phyloP scores from a whole-genome alignment of 2,329 filamentous ascomycete species.

The Aureobasidium mangrovei region DNA sequence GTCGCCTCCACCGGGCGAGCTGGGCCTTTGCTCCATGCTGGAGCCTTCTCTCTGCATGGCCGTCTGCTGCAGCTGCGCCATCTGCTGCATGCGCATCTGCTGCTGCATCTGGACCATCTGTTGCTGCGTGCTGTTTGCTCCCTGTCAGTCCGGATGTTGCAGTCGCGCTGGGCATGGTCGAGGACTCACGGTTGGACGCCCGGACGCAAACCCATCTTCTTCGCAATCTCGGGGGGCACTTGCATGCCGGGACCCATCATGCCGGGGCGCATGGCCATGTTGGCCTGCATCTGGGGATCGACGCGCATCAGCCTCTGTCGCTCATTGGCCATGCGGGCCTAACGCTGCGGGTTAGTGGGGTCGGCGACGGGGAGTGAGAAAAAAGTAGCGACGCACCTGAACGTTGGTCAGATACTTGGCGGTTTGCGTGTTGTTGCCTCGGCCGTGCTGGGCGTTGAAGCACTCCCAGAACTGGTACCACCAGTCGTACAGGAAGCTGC shows the following conservation, averaged over 20 bases:
- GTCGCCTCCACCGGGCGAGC: conserved; percentile 67
- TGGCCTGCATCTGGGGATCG: conserved; percentile 20
- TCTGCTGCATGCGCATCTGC: conserved; percentile 50
- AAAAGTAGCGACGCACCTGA: conserved; percentile 10
- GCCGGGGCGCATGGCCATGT: conserved; percentile 28
- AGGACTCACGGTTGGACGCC: conserved; percentile 59
- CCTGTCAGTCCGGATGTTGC: not conserved
- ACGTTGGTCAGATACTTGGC: conserved; percentile 11
- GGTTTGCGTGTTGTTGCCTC: conserved; percentile 16
- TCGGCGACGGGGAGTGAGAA: conserved; percentile 24
- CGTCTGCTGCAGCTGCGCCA: conserved; percentile 52
- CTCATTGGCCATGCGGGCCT: conserved; percentile 48
- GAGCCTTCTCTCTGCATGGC: conserved; percentile 85
- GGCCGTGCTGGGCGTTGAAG: conserved; percentile 66
- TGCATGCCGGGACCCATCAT: conserved; percentile 54
- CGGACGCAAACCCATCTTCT: conserved; percentile 64
- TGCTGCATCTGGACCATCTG: conserved; percentile 56
- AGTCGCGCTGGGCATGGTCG: not conserved
- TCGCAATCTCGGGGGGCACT: conserved; percentile 57
- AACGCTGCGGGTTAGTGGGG: conserved; percentile 35
- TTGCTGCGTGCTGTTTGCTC: conserved; percentile 20
- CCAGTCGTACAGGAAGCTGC: conserved; percentile 92
- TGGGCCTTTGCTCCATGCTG: conserved; percentile 69
- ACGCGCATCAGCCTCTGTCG: conserved; percentile 17
- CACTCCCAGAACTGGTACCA: conserved; percentile 98